Conservation (phyloP, 1,284 basidiomycete species). For the Tremellales sp. region DNA sequence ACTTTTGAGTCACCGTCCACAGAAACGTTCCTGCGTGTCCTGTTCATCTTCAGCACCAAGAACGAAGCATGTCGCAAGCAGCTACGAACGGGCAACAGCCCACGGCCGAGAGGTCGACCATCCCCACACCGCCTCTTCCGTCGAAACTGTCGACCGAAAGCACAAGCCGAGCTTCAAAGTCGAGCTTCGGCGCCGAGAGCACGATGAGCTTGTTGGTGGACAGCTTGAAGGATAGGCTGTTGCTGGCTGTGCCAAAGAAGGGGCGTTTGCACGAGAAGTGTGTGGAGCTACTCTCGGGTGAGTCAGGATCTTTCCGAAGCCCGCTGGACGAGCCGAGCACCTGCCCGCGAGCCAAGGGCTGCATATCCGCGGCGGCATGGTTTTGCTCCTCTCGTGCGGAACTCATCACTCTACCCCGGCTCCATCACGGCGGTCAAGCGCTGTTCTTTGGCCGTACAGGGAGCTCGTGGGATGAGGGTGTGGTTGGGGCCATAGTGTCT, state of each 20-base stretch:
- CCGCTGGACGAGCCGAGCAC: too few relatives aligned
- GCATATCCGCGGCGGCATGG: too few relatives aligned
- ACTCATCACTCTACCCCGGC: too few relatives aligned
- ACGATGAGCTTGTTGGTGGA: slow-evolving; percentile 54
- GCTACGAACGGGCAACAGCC: neutral
- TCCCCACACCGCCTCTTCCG: neutral
- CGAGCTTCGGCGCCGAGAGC: slow-evolving; percentile 42
- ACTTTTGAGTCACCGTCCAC: neutral
- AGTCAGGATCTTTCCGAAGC: too few relatives aligned
- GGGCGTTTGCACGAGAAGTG: slow-evolving; percentile 93
- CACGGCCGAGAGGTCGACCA: too few relatives aligned
- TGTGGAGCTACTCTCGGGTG: slow-evolving; percentile 74
- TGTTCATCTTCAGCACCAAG: neutral
- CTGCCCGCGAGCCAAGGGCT: too few relatives aligned
- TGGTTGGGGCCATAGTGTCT: too few relatives aligned
- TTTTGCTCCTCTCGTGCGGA: slow-evolving; percentile 9
- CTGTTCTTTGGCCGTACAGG: too few relatives aligned
- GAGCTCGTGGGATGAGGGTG: too few relatives aligned
- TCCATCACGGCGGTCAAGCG: too few relatives aligned
- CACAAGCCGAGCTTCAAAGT: slow-evolving; percentile 9
- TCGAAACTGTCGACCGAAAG: neutral
- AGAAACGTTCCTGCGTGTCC: neutral
- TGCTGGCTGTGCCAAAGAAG: slow-evolving; percentile 98
- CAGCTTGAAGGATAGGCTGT: slow-evolving; percentile 63
- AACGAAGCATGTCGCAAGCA: slow-evolving; percentile 3